Conservation (phyloP, 306 rosid species). For the Dryas alaskensis region DNA sequence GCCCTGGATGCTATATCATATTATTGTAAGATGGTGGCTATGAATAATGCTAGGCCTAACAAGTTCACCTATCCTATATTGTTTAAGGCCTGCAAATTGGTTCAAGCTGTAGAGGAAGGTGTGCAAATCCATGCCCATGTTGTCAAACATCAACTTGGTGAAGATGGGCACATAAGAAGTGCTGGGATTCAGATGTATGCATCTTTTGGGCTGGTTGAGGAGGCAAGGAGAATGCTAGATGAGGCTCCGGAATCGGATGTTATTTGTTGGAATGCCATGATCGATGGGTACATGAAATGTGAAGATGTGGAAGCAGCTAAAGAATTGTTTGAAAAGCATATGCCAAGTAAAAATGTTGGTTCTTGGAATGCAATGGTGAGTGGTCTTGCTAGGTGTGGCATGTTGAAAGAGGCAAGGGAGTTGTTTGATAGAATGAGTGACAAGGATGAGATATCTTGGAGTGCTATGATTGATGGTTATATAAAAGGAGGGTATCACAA, state of each 20-base stretch:
- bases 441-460: slow-evolving; percentile 63
- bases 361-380: slow-evolving; percentile 63
- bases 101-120: slow-evolving; percentile 42
- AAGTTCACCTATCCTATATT: slow-evolving; percentile 56
- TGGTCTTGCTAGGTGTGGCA: slow-evolving; percentile 50
- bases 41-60: slow-evolving; percentile 51
- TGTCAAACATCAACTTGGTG: slow-evolving; percentile 40
- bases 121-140: slow-evolving; percentile 51
- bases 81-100: slow-evolving; percentile 50
- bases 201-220: slow-evolving; percentile 38
- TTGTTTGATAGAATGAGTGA: slow-evolving; percentile 48
- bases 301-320: slow-evolving; percentile 48
- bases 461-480: slow-evolving; percentile 59
- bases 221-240: slow-evolving; percentile 41
- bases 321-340: slow-evolving; percentile 32
- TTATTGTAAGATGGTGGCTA: slow-evolving; percentile 37
- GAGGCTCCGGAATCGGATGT: slow-evolving; percentile 36
- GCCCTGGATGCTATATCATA: slow-evolving; percentile 34
- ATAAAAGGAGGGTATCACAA: slow-evolving; percentile 43
- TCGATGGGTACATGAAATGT: slow-evolving; percentile 49
- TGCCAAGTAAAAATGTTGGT: slow-evolving; percentile 39
- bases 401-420: slow-evolving; percentile 42
- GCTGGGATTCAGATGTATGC: slow-evolving; percentile 67
- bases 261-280: slow-evolving; percentile 61
- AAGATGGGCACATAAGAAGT: slow-evolving; percentile 50